These are phyloP conservation scores for Neurospora sp. DNA, from an alignment of 495 filamentous ascomycete species.

Conservation along the genomic window DNA sequence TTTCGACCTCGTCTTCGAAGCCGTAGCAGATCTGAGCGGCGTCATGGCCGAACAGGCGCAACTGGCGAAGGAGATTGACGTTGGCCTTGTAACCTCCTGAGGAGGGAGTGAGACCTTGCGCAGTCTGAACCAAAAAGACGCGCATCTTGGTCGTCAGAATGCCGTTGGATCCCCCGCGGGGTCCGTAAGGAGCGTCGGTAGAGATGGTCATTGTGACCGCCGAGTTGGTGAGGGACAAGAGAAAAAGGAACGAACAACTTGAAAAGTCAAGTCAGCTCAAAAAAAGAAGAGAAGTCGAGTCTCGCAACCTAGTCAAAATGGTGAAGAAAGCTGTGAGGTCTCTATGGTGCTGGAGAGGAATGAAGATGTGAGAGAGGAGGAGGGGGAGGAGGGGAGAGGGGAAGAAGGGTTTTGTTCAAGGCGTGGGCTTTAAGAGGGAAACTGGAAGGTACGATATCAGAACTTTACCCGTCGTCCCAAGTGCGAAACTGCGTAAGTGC, in stretches of 20 bases:
- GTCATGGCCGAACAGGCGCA: conserved; percentile 9
- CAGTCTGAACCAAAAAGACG: conserved; percentile 24
- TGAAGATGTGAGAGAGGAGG: neutral
- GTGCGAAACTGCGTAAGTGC: neutral
- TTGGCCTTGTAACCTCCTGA: conserved; percentile 26
- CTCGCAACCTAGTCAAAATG: neutral
- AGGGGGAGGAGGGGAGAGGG: neutral
- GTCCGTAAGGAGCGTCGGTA: neutral
- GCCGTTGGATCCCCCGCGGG: neutral
- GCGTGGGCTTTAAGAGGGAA: neutral
- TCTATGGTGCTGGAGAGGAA: neutral
- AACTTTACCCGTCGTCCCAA: neutral
- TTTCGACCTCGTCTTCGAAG: conserved; percentile 10
- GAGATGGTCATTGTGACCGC: neutral
- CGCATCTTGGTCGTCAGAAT: conserved; percentile 10
- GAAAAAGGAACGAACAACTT: neutral
- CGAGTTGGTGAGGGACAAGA: neutral
- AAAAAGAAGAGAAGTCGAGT: neutral
- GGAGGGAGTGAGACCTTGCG: conserved; percentile 21
- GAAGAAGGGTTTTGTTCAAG: neutral
- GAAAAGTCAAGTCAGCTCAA: neutral
- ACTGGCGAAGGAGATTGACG: conserved; percentile 15
- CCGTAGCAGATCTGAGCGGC: conserved; percentile 22
- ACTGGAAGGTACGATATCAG: neutral
- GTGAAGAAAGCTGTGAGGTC: neutral